phyloP scores from a whole-genome alignment of 1,284 basidiomycete genomes.

The Ganoderma leucocontextum region DNA sequence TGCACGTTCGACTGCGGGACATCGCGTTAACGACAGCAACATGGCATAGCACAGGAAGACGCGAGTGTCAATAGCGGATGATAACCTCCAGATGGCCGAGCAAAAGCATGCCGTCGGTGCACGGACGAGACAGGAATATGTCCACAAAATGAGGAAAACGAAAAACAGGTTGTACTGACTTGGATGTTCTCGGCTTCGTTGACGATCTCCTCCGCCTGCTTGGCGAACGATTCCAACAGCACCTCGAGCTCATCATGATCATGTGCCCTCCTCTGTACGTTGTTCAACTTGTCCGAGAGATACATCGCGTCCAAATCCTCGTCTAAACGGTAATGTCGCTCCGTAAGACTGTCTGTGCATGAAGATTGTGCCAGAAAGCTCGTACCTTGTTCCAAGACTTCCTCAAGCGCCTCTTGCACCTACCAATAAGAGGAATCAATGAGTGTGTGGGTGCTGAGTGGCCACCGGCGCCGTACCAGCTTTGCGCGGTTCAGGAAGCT shows the following conservation, averaged over 20 bases:
- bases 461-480: conserved; percentile 52
- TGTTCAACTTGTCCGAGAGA: conserved; percentile 81
- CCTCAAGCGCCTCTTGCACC: conserved; percentile 91
- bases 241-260: conserved; percentile 96
- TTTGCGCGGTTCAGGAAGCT: conserved; percentile 91
- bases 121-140: neutral
- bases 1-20: conserved; percentile 82
- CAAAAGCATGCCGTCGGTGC: neutral
- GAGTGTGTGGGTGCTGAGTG: neutral
- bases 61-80: neutral
- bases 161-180: conserved; percentile 50
- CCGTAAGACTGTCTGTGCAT: neutral
- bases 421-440: conserved; percentile 40
- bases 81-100: neutral
- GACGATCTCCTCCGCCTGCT: conserved; percentile 96
- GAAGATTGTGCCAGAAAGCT: conserved; percentile 4
- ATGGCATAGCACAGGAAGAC: neutral
- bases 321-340: conserved; percentile 55
- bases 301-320: conserved; percentile 96
- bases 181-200: conserved; percentile 91
- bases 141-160: neutral
- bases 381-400: conserved; percentile 88
- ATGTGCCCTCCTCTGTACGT: conserved; percentile 60
- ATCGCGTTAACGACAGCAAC: neutral
- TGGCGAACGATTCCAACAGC: conserved; percentile 91